These are phyloP conservation scores for Golubevia pallescens DNA, from an alignment of 1,284 basidiomycete genomes.

Conservation along the genomic window DNA sequence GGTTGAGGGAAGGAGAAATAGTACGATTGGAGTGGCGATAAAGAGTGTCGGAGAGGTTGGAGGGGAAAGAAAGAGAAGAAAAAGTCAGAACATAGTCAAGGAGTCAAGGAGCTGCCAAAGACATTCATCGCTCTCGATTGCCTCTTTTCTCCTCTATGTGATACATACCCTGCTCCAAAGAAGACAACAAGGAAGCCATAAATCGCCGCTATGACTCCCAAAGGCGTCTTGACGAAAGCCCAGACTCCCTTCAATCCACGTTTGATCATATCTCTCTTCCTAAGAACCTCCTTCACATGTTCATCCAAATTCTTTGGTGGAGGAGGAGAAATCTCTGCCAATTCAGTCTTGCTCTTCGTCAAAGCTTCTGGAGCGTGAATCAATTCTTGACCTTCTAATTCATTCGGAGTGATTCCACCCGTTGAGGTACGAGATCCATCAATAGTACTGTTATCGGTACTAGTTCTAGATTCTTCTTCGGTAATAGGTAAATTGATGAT, in stretches of 20 bases:
- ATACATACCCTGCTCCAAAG: constrained; percentile 21
- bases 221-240: constrained; percentile 79
- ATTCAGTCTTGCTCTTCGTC: background rate
- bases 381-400: background rate
- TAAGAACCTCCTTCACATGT: constrained; percentile 80
- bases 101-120: background rate
- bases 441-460: background rate
- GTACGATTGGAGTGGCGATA: constrained; percentile 78
- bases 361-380: background rate
- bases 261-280: constrained; percentile 72
- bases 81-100: background rate
- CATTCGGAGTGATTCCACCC: background rate
- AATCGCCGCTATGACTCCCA: constrained; percentile 75
- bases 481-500: constrained; percentile 70
- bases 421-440: no score
- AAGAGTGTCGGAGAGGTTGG: background rate
- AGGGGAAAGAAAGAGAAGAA: background rate
- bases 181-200: constrained; percentile 74
- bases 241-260: constrained; percentile 76
- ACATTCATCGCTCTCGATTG: no score
- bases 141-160: constrained; percentile 28
- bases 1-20: constrained; percentile 77
- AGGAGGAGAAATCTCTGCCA: background rate
- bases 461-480: constrained; percentile 40
- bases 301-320: constrained; percentile 72